Evolutionary conservation across 164 flowering plant genomes (phyloP).

Genomic region (Santalum album): DNA sequence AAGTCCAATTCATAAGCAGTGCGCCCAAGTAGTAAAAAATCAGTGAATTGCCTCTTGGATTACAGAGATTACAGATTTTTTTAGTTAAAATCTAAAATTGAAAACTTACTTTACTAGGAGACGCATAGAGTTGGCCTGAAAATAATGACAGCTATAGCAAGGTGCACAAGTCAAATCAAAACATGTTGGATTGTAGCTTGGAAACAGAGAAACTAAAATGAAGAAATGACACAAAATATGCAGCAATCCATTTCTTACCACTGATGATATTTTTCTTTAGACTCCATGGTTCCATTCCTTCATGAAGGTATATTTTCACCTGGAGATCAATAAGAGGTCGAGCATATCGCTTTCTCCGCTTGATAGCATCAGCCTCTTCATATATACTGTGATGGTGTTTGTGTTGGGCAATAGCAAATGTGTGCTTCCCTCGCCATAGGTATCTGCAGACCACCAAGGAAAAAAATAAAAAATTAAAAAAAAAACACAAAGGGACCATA

Average conservation of each 20-base stretch:
- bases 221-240: background rate
- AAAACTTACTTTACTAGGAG: no score
- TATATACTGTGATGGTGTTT: conserved; percentile 85
- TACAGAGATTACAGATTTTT: no score
- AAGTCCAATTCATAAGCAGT: no score
- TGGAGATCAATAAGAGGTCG: conserved; percentile 92
- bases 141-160: no score
- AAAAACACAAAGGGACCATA: no score
- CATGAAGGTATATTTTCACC: conserved; percentile 79
- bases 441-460: conserved; percentile 62
- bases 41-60: no score
- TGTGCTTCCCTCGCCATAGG: conserved; percentile 90
- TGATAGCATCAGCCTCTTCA: conserved; percentile 96
- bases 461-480: no score
- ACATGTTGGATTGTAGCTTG: background rate
- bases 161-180: no score
- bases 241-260: conserved; percentile 44
- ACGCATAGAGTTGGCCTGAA: no score
- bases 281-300: conserved; percentile 92
- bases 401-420: conserved; percentile 95
- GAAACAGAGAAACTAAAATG: background rate
- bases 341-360: conserved; percentile 95
- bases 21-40: no score
- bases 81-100: no score
- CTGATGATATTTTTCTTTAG: conserved; percentile 47